Conservation (phyloP, 345 rosid genomes). For the Populus pruinosa region DNA sequence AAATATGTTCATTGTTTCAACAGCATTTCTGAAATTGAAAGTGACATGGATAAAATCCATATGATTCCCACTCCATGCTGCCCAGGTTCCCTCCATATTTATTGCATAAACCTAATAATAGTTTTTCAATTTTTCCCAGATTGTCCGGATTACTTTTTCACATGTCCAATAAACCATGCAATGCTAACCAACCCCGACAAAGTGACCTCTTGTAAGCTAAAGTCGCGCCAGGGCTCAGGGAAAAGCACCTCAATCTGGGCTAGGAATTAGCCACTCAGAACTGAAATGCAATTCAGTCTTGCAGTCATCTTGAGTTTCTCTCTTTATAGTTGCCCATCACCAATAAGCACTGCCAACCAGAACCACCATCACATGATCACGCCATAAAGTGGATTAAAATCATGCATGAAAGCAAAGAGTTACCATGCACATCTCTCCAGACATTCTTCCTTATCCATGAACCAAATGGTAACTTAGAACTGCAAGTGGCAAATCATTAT, state of each 20-base stretch:
- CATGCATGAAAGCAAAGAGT: conserved; percentile 26
- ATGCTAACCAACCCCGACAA: not conserved
- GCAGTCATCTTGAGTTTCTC: conserved; percentile 32
- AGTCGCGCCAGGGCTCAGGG: conserved; percentile 4
- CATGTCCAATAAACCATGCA: not conserved
- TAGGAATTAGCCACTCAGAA: conserved; percentile 2
- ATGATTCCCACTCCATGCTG: not conserved
- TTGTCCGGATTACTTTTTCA: not conserved
- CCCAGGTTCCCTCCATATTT: not conserved
- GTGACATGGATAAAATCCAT: not conserved
- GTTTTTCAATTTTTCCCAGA: not conserved
- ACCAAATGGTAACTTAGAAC: conserved; percentile 6
- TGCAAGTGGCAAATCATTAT: conserved; percentile 14
- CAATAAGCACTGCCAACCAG: conserved; percentile 35
- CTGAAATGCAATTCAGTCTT: conserved; percentile 15
- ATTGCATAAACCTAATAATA: not conserved
- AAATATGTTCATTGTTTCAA: not conserved
- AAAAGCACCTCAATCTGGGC: conserved; percentile 13
- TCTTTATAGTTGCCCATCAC: conserved; percentile 26
- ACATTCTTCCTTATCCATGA: conserved; percentile 12
- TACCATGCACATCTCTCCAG: conserved; percentile 21
- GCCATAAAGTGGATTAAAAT: conserved; percentile 19
- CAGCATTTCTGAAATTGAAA: not conserved
- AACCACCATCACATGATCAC: conserved; percentile 35
- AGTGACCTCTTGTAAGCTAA: conserved; percentile 2